Evolutionary conservation across 345 rosid species (phyloP).

Genomic region (Triadica sebifera): DNA sequence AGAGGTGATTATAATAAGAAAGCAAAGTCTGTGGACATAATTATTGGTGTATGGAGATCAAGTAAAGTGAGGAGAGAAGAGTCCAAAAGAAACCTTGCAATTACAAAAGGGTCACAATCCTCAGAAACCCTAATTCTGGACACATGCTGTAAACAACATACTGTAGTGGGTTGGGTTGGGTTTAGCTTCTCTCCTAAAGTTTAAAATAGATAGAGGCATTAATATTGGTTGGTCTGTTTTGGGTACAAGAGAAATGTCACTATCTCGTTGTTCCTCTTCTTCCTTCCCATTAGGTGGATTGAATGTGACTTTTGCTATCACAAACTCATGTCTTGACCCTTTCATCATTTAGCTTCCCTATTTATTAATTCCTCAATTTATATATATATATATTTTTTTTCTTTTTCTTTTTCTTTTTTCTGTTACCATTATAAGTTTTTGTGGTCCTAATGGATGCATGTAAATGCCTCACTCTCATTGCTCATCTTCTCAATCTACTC

Average conservation of each 20-base stretch:
- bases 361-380: neutral
- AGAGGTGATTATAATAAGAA: too few species aligned
- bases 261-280: slow-evolving; percentile 45
- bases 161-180: neutral
- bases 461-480: neutral
- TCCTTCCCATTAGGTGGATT: slow-evolving; percentile 48
- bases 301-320: slow-evolving; percentile 38
- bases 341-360: slow-evolving; percentile 14
- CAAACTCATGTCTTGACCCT: slow-evolving; percentile 34
- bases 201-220: neutral
- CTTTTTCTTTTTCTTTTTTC: slow-evolving; percentile 12
- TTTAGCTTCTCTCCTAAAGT: neutral
- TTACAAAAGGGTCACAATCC: slow-evolving; percentile 32
- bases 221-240: slow-evolving; percentile 22
- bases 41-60: neutral
- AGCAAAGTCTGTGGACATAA: too few species aligned
- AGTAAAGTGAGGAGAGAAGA: neutral
- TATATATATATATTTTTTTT: neutral
- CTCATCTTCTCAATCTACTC: too few species aligned
- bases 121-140: slow-evolving; percentile 23
- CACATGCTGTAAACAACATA: neutral
- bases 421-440: too few species aligned
- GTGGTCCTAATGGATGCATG: slow-evolving; percentile 31
- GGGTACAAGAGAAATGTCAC: slow-evolving; percentile 37
- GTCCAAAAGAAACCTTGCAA: neutral